A percentile compares a stretch with the other conserved stretches of the same genome.
phyloP scores from a whole-genome alignment of 768 basidiomycete genomes.

The Polyporus arcularius region DNA sequence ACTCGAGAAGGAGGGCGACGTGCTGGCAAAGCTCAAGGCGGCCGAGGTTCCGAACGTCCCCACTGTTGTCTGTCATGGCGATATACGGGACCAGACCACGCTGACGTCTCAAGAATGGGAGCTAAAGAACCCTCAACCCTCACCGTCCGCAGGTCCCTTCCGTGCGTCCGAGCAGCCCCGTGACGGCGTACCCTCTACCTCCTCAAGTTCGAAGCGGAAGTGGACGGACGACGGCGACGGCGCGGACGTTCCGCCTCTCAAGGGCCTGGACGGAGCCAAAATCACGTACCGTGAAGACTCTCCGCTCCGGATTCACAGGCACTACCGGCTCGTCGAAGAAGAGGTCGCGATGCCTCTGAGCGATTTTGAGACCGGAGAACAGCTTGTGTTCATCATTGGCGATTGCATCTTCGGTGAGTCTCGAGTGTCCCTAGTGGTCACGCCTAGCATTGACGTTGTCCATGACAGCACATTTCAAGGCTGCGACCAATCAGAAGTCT shows the following conservation, averaged over 20 bases:
- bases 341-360: constrained; percentile 1
- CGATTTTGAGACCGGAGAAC: not conserved
- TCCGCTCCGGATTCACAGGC: not conserved
- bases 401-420: constrained; percentile 3
- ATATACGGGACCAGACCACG: not conserved
- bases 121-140: not conserved
- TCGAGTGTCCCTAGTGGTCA: not conserved
- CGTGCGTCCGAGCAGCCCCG: not conserved
- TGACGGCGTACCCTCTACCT: not conserved
- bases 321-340: constrained; percentile 6
- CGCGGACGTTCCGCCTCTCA: not conserved
- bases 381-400: not conserved
- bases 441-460: not conserved
- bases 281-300: not conserved
- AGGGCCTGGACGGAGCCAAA: not conserved
- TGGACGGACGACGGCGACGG: not conserved
- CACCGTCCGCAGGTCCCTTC: not conserved
- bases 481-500: not conserved
- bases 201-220: not conserved
- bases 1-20: constrained; percentile 4
- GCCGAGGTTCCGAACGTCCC: not conserved
- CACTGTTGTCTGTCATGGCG: not conserved
- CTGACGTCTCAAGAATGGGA: not conserved
- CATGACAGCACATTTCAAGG: not conserved
- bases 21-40: not conserved